phyloP scores from a whole-genome alignment of 1,139 yeast species.

The Lodderomyces theae region DNA sequence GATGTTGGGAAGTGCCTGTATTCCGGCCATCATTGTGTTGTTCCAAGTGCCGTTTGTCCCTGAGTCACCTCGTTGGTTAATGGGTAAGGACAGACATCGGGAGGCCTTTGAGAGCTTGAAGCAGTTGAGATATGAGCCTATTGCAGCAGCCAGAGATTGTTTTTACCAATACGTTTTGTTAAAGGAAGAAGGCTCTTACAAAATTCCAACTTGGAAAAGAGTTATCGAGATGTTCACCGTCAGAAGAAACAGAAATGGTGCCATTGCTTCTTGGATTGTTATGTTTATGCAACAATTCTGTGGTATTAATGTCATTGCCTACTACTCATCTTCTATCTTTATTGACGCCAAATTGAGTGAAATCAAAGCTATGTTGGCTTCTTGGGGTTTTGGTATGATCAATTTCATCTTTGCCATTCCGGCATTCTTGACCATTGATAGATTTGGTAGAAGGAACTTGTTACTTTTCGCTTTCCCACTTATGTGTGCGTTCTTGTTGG shows the following conservation, averaged over 20 bases:
- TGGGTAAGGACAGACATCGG: conserved; percentile 58
- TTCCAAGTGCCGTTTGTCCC: conserved; percentile 69
- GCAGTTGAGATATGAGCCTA: conserved; percentile 47
- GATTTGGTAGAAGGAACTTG: conserved; percentile 71
- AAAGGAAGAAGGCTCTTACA: conserved; percentile 61
- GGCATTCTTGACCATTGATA: conserved; percentile 79
- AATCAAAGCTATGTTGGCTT: conserved; percentile 66
- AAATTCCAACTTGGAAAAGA: conserved; percentile 51
- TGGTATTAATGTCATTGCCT: conserved; percentile 87
- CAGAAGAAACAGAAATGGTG: conserved; percentile 81
- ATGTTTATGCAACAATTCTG: conserved; percentile 94
- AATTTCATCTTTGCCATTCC: conserved; percentile 82
- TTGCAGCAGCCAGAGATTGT: conserved; percentile 73
- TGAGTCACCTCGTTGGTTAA: conserved; percentile 77
- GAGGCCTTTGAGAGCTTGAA: conserved; percentile 57
- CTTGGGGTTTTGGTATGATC: conserved; percentile 83
- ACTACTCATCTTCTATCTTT: conserved; percentile 74
- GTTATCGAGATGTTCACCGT: conserved; percentile 57
- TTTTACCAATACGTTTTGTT: conserved; percentile 69
- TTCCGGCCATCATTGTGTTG: conserved; percentile 70
- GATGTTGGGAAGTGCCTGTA: conserved; percentile 75
- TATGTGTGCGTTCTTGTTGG: conserved; percentile 62
- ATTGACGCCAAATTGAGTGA: conserved; percentile 62
- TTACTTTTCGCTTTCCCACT: conserved; percentile 73
- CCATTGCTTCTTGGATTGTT: conserved; percentile 74